phyloP scores from a whole-genome alignment of 202 grass and related monocot genomes.

The Panicum hallii region DNA sequence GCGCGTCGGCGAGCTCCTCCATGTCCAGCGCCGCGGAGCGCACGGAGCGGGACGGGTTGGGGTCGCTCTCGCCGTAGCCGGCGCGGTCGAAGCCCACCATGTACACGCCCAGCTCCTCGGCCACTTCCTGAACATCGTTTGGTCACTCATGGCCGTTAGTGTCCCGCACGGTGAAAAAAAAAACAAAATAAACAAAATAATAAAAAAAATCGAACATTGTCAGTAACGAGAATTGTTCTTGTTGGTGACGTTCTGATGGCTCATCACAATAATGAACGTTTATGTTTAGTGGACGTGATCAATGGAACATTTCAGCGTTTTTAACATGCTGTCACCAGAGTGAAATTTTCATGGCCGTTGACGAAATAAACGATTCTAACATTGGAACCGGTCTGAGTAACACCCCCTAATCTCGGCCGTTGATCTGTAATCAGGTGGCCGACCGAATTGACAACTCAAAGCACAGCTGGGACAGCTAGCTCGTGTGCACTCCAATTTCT shows the following conservation, averaged over 20 bases:
- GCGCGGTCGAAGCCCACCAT: slow-evolving; percentile 86
- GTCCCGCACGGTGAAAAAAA: background rate
- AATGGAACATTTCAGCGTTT: background rate
- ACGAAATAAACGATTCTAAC: background rate
- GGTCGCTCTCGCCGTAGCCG: slow-evolving; percentile 87
- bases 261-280: background rate
- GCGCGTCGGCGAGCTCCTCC: slow-evolving; percentile 73
- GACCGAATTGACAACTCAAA: background rate
- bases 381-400: background rate
- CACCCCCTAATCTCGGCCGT: background rate
- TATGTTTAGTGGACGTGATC: background rate
- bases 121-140: slow-evolving; percentile 43
- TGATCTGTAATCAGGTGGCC: background rate
- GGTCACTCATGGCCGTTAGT: background rate
- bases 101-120: slow-evolving; percentile 73
- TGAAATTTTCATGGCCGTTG: background rate
- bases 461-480: background rate
- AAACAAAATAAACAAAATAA: background rate
- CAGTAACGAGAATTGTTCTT: background rate
- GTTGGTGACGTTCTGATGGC: background rate
- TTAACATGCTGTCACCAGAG: background rate
- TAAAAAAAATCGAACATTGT: background rate
- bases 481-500: background rate
- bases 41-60: slow-evolving; percentile 69
- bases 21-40: slow-evolving; percentile 72